Percentiles rank a stretch among this genome's conserved stretches.
phyloP scores from a whole-genome alignment of 1,284 basidiomycete genomes.

The Ustilago xerochloae region DNA sequence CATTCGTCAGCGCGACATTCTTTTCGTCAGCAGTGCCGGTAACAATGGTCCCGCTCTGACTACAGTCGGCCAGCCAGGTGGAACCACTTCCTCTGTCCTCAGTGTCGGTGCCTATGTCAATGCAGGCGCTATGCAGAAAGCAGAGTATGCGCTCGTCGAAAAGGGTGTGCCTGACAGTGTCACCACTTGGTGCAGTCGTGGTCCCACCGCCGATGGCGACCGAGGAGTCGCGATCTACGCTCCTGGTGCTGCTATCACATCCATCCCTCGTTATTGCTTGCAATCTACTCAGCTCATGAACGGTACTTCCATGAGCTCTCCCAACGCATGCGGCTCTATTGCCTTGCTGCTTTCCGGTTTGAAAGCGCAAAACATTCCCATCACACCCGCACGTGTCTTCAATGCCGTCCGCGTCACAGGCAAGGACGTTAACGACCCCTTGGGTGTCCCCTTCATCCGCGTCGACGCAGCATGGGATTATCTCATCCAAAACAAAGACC shows the following conservation, averaged over 20 bases:
- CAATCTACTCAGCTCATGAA: conserved; percentile 67
- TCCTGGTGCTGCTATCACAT: conserved; percentile 68
- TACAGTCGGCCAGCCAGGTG: conserved; percentile 67
- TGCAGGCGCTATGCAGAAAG: conserved; percentile 67
- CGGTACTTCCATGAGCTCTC: conserved; percentile 68
- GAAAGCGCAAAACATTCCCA: conserved; percentile 64
- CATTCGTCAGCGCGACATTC: conserved; percentile 62
- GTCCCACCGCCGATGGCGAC: conserved; percentile 66
- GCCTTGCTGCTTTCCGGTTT: conserved; percentile 66
- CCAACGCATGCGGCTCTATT: conserved; percentile 66
- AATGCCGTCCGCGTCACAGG: conserved; percentile 66
- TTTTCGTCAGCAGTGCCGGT: conserved; percentile 65
- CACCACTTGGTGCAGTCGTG: conserved; percentile 69
- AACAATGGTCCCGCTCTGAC: conserved; percentile 68
- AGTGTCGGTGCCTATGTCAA: conserved; percentile 68
- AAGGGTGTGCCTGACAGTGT: conserved; percentile 62
- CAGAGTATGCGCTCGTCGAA: conserved; percentile 68
- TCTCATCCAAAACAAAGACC: conserved; percentile 61
- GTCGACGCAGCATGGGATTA: conserved; percentile 68
- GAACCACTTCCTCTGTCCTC: conserved; percentile 65
- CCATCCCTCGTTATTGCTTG: conserved; percentile 67
- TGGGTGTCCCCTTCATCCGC: conserved; percentile 67
- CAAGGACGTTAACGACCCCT: conserved; percentile 67
- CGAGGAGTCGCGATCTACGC: conserved; percentile 66
- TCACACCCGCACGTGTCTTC: conserved; percentile 65